Evolutionary conservation across 108 stramenopile species (phyloP), one percentile per base, ranked within the genome.

Genomic region (Fistulifera pelliculosa): DNA sequence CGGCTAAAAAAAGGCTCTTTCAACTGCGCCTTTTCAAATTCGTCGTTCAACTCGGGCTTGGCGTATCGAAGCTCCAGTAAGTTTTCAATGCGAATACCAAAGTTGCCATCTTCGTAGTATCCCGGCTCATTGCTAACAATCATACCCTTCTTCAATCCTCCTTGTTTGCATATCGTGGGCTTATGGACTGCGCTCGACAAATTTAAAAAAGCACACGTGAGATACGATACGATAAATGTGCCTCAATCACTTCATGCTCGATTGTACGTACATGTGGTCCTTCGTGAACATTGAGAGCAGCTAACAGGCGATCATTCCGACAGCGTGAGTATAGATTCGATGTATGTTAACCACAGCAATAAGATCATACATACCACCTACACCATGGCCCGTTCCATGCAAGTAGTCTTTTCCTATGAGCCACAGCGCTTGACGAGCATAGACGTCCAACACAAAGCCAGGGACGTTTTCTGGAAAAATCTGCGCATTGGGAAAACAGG

Each of bases 301-400:
- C 47, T n/a, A n/a, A n/a, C n/a, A n/a, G n/a, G n/a, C n/a, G n/a
- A n/a, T n/a, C n/a, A n/a, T n/a, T n/a, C n/a, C n/a, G n/a, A n/a
- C n/a, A n/a, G n/a, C n/a, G n/a, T n/a, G n/a, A n/a, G n/a, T n/a
- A n/a, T n/a, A n/a, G n/a, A n/a, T n/a, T n/a, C n/a, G n/a, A n/a
- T n/a, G n/a, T n/a, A n/a, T n/a, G n/a, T n/a, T n/a, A n/a, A n/a
- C n/a, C n/a, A n/a, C n/a, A n/a, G n/a, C n/a, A n/a, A n/a, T n/a
- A n/a, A n/a, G n/a, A n/a, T n/a, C n/a, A n/a, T n/a, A n/a, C n/a
- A n/a, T n/a, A n/a, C n/a, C n/a, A n/a, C 99, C 99, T 25, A 99
- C 96, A 21, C 99, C 98, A 65, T 97, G 96, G 0, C 96, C 96
- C 15, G 96, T 98, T 6, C 99, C 99, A 69, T 99, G 99, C 24